A percentile compares a stretch with the other conserved stretches of the same genome.
These are phyloP conservation scores for Cutaneotrichosporon sp. DNA, from an alignment of 1,284 basidiomycete species.

Conservation along the genomic window DNA sequence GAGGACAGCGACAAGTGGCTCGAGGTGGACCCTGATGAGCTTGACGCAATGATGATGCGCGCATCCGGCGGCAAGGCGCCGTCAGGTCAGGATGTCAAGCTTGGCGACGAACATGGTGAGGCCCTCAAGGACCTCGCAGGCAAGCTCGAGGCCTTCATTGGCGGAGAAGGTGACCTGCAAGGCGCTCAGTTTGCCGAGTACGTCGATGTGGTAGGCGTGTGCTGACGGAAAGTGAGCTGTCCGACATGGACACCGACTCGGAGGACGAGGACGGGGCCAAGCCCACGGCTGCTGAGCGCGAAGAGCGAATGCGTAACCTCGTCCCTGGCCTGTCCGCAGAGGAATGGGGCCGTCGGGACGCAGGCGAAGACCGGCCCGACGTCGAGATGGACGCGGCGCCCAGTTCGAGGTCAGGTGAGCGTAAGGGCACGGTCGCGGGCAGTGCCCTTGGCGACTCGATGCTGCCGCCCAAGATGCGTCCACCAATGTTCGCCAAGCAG, in stretches of 20 bases:
- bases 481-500: constrained; percentile 71
- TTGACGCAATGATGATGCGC: constrained; percentile 42
- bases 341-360: constrained; percentile 48
- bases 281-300: constrained; percentile 35
- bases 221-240: constrained; percentile 34
- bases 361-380: no score
- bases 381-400: background rate
- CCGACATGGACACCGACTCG: constrained; percentile 39
- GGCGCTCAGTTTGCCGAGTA: constrained; percentile 85
- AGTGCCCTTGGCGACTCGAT: constrained; percentile 34
- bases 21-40: constrained; percentile 43
- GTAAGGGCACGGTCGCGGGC: constrained; percentile 10
- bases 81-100: constrained; percentile 27
- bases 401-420: no score
- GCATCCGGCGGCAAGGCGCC: constrained; percentile 16
- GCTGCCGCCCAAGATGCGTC: constrained; percentile 51
- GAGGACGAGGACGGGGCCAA: constrained; percentile 23
- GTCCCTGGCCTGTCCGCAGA: constrained; percentile 43
- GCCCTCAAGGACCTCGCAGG: constrained; percentile 68
- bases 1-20: constrained; percentile 46
- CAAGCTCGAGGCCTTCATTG: constrained; percentile 79
- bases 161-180: constrained; percentile 76
- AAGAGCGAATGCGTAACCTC: constrained; percentile 40
- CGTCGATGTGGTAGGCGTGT: constrained; percentile 37
- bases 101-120: constrained; percentile 58